phyloP scores from a whole-genome alignment of 2,329 filamentous ascomycete genomes.

The Trichoderma sp. region DNA sequence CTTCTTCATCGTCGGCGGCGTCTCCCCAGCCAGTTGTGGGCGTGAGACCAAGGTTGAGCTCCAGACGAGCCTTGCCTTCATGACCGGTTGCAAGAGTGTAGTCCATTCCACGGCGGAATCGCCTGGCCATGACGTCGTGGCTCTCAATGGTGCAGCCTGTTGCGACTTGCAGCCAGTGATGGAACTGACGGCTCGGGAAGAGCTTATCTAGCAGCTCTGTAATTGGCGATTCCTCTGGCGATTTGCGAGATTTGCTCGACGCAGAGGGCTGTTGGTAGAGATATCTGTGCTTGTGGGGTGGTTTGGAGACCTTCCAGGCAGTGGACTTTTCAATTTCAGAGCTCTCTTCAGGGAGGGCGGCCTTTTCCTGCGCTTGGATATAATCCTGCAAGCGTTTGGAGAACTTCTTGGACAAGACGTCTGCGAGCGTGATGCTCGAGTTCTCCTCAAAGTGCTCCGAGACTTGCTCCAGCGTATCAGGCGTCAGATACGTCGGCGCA shows the following conservation, averaged over 20 bases:
- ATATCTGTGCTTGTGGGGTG: constrained; percentile 94
- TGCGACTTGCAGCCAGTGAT: constrained; percentile 81
- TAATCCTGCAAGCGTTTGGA: constrained; percentile 66
- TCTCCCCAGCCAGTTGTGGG: constrained; percentile 82
- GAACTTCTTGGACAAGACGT: constrained; percentile 77
- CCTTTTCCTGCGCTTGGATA: constrained; percentile 62
- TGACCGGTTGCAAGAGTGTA: constrained; percentile 92
- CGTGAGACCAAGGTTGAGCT: constrained; percentile 84
- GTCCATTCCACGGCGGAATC: constrained; percentile 82
- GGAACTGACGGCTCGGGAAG: constrained; percentile 80
- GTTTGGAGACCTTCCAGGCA: constrained; percentile 72
- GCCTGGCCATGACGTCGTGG: constrained; percentile 74
- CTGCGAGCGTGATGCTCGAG: constrained; percentile 77
- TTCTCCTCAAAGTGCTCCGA: constrained; percentile 75
- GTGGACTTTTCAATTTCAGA: constrained; percentile 56
- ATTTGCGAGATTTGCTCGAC: constrained; percentile 35
- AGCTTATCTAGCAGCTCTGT: constrained; percentile 77
- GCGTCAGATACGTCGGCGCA: constrained; percentile 83
- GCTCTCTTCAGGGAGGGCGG: constrained; percentile 44
- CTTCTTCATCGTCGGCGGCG: constrained; percentile 51
- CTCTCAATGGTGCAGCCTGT: constrained; percentile 72
- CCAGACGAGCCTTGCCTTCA: constrained; percentile 71
- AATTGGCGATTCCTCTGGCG: constrained; percentile 54
- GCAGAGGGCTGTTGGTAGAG: constrained; percentile 66
- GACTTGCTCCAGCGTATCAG: constrained; percentile 82